Base-by-base conservation (phyloP, 768 basidiomycete genomes). In the Xerocomus potaroensis region DNA sequence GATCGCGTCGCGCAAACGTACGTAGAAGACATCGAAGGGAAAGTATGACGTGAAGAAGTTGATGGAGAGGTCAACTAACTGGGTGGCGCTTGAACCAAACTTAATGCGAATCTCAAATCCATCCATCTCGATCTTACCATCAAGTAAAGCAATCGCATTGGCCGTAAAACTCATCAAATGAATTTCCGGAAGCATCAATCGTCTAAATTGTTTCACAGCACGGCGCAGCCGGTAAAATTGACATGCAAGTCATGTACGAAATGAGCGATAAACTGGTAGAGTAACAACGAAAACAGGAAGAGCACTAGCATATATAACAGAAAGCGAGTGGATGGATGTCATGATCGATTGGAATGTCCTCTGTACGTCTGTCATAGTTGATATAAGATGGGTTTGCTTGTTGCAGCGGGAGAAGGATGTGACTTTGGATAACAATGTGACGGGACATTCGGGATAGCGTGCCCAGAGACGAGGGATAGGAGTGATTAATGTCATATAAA, bases 11-110 rank as follows among this genome's bases (percentile, higher is more conserved):
- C 21, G 34, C 18, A 15, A 27, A 57, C 60, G 39, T 45, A 61
- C 60, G 55, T 63, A n/a, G 60, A 61, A 18, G 60, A 57, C 60
- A 61, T 61, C 35, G 49, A 21, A 22, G 27, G 4, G n/a, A n/a
- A n/a, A n/a, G n/a, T n/a, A n/a, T n/a, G n/a, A n/a, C n/a, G n/a
- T n/a, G n/a, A n/a, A n/a, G n/a, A n/a, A n/a, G n/a, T n/a, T n/a
- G n/a, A n/a, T n/a, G n/a, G n/a, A n/a, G n/a, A n/a, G n/a, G n/a
- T n/a, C n/a, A n/a, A n/a, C n/a, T n/a, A n/a, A n/a, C n/a, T n/a
- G n/a, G n/a, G n/a, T n/a, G n/a, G n/a, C n/a, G n/a, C n/a, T n/a
- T n/a, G n/a, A n/a, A n/a, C n/a, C n/a, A n/a, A n/a, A n/a, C n/a
- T n/a, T n/a, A n/a, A n/a, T n/a, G n/a, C n/a, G n/a, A n/a, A n/a